phyloP scores from a whole-genome alignment of 1,284 basidiomycete genomes.

The Apiotrichum sp. region DNA sequence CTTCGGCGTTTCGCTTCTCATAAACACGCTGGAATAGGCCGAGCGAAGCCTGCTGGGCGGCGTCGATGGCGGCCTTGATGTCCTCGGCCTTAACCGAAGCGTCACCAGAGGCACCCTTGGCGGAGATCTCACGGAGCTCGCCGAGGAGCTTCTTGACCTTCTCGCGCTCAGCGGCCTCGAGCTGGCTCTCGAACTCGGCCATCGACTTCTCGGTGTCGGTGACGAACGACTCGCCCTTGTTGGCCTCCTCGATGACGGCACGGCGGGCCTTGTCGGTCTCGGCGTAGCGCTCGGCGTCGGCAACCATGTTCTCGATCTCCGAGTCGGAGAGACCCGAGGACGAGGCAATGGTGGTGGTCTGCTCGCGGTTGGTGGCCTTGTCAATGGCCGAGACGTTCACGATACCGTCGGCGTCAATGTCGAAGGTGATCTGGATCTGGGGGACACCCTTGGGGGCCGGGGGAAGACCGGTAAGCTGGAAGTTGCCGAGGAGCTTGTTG shows the following conservation, averaged over 20 bases:
- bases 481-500: slow-evolving; percentile 99
- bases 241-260: slow-evolving; percentile 88
- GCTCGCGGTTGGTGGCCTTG: slow-evolving; percentile 96
- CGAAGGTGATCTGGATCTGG: slow-evolving; percentile 98
- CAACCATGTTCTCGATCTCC: slow-evolving; percentile 96
- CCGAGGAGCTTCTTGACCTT: slow-evolving; percentile 80
- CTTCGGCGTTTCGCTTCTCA: slow-evolving; percentile 68
- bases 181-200: slow-evolving; percentile 95
- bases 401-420: slow-evolving; percentile 98
- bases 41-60: slow-evolving; percentile 93
- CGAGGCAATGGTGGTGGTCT: slow-evolving; percentile 75
- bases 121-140: slow-evolving; percentile 83
- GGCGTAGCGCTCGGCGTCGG: slow-evolving; percentile 88
- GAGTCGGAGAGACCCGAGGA: slow-evolving; percentile 93
- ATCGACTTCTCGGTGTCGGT: slow-evolving; percentile 93
- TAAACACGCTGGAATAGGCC: slow-evolving; percentile 99
- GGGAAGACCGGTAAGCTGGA: slow-evolving; percentile 96
- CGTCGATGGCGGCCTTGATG: slow-evolving; percentile 88
- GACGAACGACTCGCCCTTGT: slow-evolving; percentile 92
- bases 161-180: slow-evolving; percentile 85
- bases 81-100: slow-evolving; percentile 70
- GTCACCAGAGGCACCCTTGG: slow-evolving; percentile 85
- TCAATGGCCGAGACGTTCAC: slow-evolving; percentile 95
- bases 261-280: slow-evolving; percentile 86
- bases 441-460: slow-evolving; percentile 95